A percentile compares a stretch with the other conserved stretches of the same genome.
Conservation (phyloP, 106 monocot genomes). For the Platanthera zijinensis region DNA sequence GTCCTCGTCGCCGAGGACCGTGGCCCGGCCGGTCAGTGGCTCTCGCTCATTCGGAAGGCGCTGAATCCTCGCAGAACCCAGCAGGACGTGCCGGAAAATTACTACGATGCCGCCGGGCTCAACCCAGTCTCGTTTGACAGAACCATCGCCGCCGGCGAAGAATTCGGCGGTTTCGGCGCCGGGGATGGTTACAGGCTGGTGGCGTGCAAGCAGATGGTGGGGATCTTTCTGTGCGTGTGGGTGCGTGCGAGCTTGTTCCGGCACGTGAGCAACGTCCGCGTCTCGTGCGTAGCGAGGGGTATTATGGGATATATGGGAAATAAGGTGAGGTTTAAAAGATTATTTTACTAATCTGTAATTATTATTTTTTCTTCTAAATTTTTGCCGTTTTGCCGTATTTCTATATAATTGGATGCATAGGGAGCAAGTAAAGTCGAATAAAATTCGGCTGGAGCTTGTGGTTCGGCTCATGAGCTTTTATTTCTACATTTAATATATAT, state of each 20-base stretch:
- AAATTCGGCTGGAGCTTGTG: no score
- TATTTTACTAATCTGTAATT: no score
- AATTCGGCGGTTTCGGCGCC: background rate
- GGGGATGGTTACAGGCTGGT: conserved; percentile 28
- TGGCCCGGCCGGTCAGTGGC: conserved; percentile 44
- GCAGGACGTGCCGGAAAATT: background rate
- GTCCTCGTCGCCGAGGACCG: conserved; percentile 52
- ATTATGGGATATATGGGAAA: conserved; percentile 86
- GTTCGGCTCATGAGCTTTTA: no score
- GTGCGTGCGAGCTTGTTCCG: conserved; percentile 27
- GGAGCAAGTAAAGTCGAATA: no score
- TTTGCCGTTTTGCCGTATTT: no score
- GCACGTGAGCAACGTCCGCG: conserved; percentile 35
- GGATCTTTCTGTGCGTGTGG: conserved; percentile 73
- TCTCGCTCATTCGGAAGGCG: conserved; percentile 40
- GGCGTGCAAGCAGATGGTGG: conserved; percentile 78
- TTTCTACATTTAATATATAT: no score
- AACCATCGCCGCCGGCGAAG: background rate
- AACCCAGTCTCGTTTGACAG: background rate
- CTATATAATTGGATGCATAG: no score
- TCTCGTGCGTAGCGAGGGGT: conserved; percentile 64
- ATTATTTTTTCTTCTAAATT: no score
- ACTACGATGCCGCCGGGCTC: no score
- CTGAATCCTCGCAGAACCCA: conserved; percentile 19
- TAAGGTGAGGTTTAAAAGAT: conserved; percentile 28